A percentile compares a stretch with the other conserved stretches of the same genome.
phyloP scores from a whole-genome alignment of 2,329 filamentous ascomycete genomes.

The Phaeosphaeria sp. region DNA sequence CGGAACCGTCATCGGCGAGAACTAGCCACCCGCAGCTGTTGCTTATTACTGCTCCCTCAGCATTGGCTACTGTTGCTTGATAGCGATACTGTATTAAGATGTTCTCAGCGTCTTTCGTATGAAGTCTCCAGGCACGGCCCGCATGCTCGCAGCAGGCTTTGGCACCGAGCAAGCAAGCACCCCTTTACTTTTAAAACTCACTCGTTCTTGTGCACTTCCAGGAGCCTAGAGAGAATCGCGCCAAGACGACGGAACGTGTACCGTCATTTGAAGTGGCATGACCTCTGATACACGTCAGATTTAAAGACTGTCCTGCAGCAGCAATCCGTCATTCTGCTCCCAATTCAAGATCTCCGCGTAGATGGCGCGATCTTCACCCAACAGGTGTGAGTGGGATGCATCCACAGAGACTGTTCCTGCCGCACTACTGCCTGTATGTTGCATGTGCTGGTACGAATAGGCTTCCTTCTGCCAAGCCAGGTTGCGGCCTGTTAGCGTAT shows the following conservation, averaged over 20 bases:
- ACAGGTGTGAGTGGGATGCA: not conserved
- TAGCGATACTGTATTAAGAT: not conserved
- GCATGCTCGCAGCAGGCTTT: not conserved
- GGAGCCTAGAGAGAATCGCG: not conserved
- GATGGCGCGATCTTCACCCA: constrained; percentile 5
- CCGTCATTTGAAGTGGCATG: not conserved
- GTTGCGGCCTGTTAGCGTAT: constrained; percentile 27
- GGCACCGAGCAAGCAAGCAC: not conserved
- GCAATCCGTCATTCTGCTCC: constrained; percentile 23
- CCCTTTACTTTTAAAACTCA: not conserved
- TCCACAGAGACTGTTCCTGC: not conserved
- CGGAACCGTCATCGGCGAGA: not conserved
- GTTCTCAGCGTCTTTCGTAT: not conserved
- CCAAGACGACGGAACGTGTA: not conserved
- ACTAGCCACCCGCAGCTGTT: not conserved
- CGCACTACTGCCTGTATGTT: not conserved
- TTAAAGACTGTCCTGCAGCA: constrained; percentile 17
- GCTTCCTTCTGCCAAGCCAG: constrained; percentile 4
- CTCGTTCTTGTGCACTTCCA: not conserved
- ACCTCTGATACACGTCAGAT: constrained; percentile 10
- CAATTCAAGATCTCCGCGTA: constrained; percentile 25
- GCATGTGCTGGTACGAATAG: not conserved
- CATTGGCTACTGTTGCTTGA: not conserved
- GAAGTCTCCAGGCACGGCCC: not conserved
- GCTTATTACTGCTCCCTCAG: not conserved